These are phyloP conservation scores for Monilinia aucupariae DNA, from an alignment of 2,329 filamentous ascomycete genomes.

Conservation along the genomic window DNA sequence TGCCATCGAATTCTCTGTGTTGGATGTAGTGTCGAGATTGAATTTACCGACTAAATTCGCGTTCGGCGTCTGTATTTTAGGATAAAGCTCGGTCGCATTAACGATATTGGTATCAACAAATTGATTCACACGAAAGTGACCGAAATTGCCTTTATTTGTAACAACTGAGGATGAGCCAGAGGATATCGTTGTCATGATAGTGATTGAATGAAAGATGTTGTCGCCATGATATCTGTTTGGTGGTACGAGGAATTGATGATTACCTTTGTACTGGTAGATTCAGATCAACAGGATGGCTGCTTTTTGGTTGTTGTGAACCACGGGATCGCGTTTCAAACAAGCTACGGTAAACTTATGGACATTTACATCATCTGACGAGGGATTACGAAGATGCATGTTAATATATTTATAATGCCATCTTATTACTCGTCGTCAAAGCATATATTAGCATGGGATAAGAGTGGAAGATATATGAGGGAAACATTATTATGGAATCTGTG, in stretches of 20 bases:
- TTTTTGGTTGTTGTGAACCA: neutral
- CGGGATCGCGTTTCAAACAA: slow-evolving; percentile 15
- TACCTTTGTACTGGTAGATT: too few species aligned
- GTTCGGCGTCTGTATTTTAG: slow-evolving; percentile 18
- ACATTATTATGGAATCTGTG: too few species aligned
- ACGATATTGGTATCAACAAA: slow-evolving; percentile 23
- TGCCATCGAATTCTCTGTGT: slow-evolving; percentile 12
- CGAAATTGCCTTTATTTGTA: slow-evolving; percentile 15
- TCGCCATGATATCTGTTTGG: slow-evolving; percentile 27
- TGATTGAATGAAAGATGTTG: slow-evolving; percentile 19
- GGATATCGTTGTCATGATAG: slow-evolving; percentile 31
- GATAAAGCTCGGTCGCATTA: slow-evolving; percentile 18
- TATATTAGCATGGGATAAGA: too few species aligned
- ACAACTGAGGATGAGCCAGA: slow-evolving; percentile 23
- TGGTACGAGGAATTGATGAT: slow-evolving; percentile 11
- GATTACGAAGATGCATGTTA: too few species aligned
- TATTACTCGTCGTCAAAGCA: too few species aligned
- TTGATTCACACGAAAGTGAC: slow-evolving; percentile 22
- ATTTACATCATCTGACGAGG: too few species aligned
- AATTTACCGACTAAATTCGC: slow-evolving; percentile 13
- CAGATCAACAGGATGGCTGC: neutral
- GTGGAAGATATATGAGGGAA: too few species aligned
- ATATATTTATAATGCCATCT: too few species aligned
- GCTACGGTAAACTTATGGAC: too few species aligned
- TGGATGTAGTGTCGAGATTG: slow-evolving; percentile 10